Evolutionary conservation across 768 basidiomycete genomes (phyloP), one percentile per base, ranked within the genome.

Genomic region (Tricholoma sp.): DNA sequence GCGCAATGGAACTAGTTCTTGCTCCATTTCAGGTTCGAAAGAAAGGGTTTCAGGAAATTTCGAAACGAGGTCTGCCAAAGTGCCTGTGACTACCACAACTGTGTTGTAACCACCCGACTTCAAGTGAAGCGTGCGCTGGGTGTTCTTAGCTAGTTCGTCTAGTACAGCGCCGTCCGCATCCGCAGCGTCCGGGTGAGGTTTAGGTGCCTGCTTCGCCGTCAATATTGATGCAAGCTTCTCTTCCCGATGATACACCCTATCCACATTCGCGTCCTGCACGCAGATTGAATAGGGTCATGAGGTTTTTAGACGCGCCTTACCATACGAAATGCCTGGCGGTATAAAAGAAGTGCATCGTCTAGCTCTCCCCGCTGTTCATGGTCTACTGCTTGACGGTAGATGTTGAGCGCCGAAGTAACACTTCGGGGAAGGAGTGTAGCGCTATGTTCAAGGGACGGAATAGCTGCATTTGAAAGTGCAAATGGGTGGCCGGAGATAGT

Each of bases 251-350:
- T 89, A 93, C 1, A 80, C 79, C 57, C 79, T 78, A 66, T 94
- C 92, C 33, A 94, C 89, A 58, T 89, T 74, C 34, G 86, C 75
- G 57, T 94, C 81, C 71, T 78, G 57, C 34, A 54, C 41, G 3
- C 13, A 36, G 37, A 17, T 29, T 32, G 7, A 31, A 48, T n/a
- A 57, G 37, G 49, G 28, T 28, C 39, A 51, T 59, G 29, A 62
- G 49, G 36, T 48, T 45, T 12, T 29, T 52, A 36, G 28, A 56
- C 45, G 52, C 15, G 54, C 42, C 39, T 54, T 68, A 78, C 76
- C 71, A 88, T 72, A 52, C 86, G 82, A 68, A 94, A 94, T 2
- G 91, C 91, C 58, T 83, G 81, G 9, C 91, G 84, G 64, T 96
- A 97, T 7, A 93, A 71, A 24, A 70, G 65, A 9, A 94, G 70